Base-by-base conservation (phyloP, 441 rosid species). In the Bruguiera hainesii region DNA sequence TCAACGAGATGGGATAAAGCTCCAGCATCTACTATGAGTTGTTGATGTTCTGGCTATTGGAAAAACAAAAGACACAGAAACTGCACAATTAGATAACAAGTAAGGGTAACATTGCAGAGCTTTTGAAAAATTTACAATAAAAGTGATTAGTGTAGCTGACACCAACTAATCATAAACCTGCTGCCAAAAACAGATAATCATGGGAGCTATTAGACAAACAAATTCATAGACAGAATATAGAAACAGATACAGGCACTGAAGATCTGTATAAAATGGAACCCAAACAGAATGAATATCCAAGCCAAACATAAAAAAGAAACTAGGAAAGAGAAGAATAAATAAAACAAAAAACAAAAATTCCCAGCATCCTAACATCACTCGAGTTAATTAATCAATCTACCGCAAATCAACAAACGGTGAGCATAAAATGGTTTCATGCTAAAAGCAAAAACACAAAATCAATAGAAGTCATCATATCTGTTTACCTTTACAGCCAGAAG, bases 11-110 rank as follows among this genome's bases (percentile, higher is more conserved):
- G 86, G 51, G 85, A 76, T 67, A 94, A 78, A 68, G 98, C 99
- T 68, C 98, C 99, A 60, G 87, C 79, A 70, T 89, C 98, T 49
- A 90, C 97, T 77, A 94, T 94, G 37, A 83, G 84, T 63, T 91
- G 92, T 81, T 94, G 98, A 83, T 88, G 84, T 83, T 91, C 98
- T 42, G 99, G 97, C 99, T 91, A 87, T 83, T 69, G 25, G 67
- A 77, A 69, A 62, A 68, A 28, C 21, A 67, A 49, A 30, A 49
- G 42, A 46, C 21, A 69, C 15, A 53, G 15, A 18, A n/a, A 55
- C n/a, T 56, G 65, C 19, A 18, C 37, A 55, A 30, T 68, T 10
- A 56, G 46, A 42, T 49, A 76, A 29, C 6, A 65, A 49, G 25
- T n/a, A 11, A 52, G 51, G 9, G 0, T 56, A 37, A 6, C 15